These are phyloP conservation scores for Penicillium pulvis DNA, from an alignment of 495 filamentous ascomycete genomes.

Conservation along the genomic window DNA sequence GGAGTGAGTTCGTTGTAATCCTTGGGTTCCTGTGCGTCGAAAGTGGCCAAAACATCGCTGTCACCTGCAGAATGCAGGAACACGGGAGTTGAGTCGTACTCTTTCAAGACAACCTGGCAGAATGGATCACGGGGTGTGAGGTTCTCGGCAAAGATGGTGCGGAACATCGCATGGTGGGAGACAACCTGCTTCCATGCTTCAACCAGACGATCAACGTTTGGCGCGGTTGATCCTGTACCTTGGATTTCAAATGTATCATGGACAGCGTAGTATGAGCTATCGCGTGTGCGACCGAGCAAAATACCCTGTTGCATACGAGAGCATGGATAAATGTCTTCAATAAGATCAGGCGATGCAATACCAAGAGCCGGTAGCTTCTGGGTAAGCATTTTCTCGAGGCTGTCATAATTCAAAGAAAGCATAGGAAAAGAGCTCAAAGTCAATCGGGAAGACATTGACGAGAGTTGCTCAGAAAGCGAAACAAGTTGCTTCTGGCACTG, in stretches of 20 bases:
- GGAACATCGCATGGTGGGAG: constrained; percentile 51
- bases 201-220: constrained; percentile 41
- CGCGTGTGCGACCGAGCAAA: constrained; percentile 58
- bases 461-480: constrained; percentile 51
- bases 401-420: constrained; percentile 60
- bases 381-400: constrained; percentile 49
- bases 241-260: constrained; percentile 64
- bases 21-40: constrained; percentile 38
- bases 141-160: constrained; percentile 55
- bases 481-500: constrained; percentile 58
- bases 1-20: constrained; percentile 38
- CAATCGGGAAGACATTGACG: constrained; percentile 47
- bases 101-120: constrained; percentile 54
- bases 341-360: constrained; percentile 40
- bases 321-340: constrained; percentile 67
- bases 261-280: constrained; percentile 60
- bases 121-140: constrained; percentile 46
- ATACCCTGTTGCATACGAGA: constrained; percentile 70
- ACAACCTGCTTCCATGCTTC: constrained; percentile 52
- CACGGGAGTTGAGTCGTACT: constrained; percentile 32
- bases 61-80: constrained; percentile 38
- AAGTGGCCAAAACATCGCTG: constrained; percentile 30
- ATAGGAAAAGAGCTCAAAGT: constrained; percentile 66
- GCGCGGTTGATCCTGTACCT: constrained; percentile 20
- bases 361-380: constrained; percentile 51